Conservation (phyloP, 257 asterid genomes). For the Salvia hispanica region DNA sequence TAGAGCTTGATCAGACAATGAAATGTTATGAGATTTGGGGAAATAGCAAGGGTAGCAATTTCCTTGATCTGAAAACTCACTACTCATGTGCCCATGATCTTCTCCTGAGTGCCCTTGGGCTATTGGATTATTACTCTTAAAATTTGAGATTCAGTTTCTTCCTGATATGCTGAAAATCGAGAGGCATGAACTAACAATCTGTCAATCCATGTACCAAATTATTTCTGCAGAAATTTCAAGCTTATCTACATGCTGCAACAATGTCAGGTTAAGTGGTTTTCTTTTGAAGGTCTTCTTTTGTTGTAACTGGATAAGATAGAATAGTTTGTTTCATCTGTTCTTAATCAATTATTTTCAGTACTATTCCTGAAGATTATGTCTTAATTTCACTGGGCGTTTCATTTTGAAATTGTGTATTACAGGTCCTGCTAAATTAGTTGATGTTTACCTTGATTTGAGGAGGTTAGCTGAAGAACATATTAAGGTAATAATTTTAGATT, state of each 20-base stretch:
- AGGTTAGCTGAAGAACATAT: constrained; percentile 77
- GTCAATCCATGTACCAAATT: not conserved
- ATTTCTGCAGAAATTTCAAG: constrained; percentile 67
- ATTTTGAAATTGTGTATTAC: constrained; percentile 33
- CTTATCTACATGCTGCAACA: constrained; percentile 54
- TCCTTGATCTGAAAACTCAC: not conserved
- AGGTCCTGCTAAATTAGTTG: constrained; percentile 85
- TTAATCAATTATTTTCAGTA: not conserved
- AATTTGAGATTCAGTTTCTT: constrained; percentile 3
- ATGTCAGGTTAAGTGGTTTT: constrained; percentile 54
- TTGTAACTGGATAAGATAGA: constrained; percentile 19
- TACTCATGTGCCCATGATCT: not conserved
- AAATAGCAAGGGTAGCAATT: not conserved
- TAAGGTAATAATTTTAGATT: constrained; percentile 48
- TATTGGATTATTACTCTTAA: not conserved
- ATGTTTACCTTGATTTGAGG: constrained; percentile 76
- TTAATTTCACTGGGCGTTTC: constrained; percentile 12
- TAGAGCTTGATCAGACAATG: not conserved
- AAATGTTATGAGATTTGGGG: not conserved
- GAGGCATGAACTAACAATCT: constrained; percentile 20
- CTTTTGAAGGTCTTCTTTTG: not conserved
- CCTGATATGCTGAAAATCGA: constrained; percentile 12
- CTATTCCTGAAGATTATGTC: not conserved
- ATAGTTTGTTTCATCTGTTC: constrained; percentile 5
- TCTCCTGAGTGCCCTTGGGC: not conserved